Evolutionary conservation across 352 stramenopile genomes (phyloP), one percentile per base, ranked within the genome.

Genomic region (Phytophthora pluvialis): DNA sequence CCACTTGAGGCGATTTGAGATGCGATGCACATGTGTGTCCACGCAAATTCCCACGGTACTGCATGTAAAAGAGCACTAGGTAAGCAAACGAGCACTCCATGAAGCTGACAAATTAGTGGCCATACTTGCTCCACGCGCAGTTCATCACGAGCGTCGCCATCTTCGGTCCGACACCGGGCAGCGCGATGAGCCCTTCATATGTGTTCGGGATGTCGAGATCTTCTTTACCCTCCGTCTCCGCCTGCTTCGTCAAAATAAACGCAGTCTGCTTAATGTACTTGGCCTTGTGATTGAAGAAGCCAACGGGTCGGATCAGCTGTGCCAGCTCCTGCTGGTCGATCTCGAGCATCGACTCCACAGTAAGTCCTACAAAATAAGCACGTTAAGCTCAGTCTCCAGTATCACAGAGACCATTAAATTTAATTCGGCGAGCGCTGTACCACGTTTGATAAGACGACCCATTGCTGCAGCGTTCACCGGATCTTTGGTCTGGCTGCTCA

Each of bases 401-500:
- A 36, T n/a, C 35, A 16, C 16, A 25, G 21, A 7, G 8, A 50
- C 9, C 18, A 60, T 33, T 0, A 47, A 52, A n/a, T 29, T 36
- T 16, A 75, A 42, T 12, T 26, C 11, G 36, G 3, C 28, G 15
- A 29, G 32, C 15, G 3, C 16, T 47, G 13, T 54, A 88, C 85
- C 67, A 81, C 87, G 72, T 8, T 64, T 59, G 40, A 85, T 80
- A 39, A 95, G 70, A 15, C 89, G 72, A 31, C 62, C 66, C 86
- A 95, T 88, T 35, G 81, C 89, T 48, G 83, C 85, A 16, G 83
- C 81, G 31, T 87, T 93, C 15, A 98, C 81, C 1, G 91, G 91
- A 77, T 99, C 97, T 70, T 99, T 99, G 0, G 96, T 99, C 75
- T 99, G 97, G 67, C 86, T 98, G 46, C 90, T 98, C 40, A 99